phyloP scores from a whole-genome alignment of 164 flowering plant genomes.

The Chimonanthus praecox region DNA sequence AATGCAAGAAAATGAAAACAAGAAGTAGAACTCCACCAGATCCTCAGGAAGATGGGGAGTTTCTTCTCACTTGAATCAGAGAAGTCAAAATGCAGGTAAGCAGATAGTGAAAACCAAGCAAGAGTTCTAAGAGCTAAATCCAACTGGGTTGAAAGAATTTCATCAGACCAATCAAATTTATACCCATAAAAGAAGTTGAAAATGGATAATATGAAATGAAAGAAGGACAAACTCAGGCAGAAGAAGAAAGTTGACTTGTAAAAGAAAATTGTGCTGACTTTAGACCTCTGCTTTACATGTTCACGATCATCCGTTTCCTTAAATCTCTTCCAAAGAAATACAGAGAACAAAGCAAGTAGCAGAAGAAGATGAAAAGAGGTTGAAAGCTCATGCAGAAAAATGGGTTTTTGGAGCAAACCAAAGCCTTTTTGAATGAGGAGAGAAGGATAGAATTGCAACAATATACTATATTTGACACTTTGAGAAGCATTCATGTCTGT shows the following conservation, averaged over 20 bases:
- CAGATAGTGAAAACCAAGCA: slow-evolving; percentile 24
- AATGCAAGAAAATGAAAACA: slow-evolving; percentile 17
- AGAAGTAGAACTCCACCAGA: slow-evolving; percentile 30
- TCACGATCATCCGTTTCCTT: slow-evolving; percentile 16
- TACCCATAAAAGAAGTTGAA: slow-evolving; percentile 21
- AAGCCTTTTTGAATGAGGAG: slow-evolving; percentile 7
- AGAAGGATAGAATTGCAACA: slow-evolving; percentile 8
- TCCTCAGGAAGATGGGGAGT: slow-evolving; percentile 19
- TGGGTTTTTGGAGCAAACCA: slow-evolving; percentile 37
- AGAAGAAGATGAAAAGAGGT: slow-evolving; percentile 41
- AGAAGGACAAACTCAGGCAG: slow-evolving; percentile 38
- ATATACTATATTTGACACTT: not conserved
- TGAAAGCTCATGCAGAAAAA: slow-evolving; percentile 45
- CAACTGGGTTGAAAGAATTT: slow-evolving; percentile 12
- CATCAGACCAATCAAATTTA: slow-evolving; percentile 25
- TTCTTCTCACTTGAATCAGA: slow-evolving; percentile 7
- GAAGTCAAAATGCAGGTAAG: slow-evolving; percentile 25
- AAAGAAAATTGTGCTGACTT: slow-evolving; percentile 18
- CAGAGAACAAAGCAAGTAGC: slow-evolving; percentile 30
- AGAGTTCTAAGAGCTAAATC: slow-evolving; percentile 24
- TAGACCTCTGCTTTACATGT: slow-evolving; percentile 19
- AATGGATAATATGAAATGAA: slow-evolving; percentile 34
- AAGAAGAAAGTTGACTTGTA: slow-evolving; percentile 30
- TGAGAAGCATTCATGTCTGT: not conserved
- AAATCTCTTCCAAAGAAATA: slow-evolving; percentile 32